These are phyloP conservation scores for Suillus americanus DNA, from an alignment of 768 basidiomycete genomes.

Conservation along the genomic window DNA sequence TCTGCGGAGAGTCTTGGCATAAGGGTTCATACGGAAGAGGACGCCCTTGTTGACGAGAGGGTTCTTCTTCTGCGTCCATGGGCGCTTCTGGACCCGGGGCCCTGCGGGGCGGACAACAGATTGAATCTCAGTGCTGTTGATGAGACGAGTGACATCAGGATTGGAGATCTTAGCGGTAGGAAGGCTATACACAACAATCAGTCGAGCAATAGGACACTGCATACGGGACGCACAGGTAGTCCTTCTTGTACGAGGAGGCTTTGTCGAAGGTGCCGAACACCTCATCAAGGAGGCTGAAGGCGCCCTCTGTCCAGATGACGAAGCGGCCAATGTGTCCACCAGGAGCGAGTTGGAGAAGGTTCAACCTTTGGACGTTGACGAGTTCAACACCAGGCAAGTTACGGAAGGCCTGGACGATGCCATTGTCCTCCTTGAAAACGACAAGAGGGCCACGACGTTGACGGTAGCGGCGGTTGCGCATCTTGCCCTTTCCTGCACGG, in stretches of 20 bases:
- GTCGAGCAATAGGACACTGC: neutral
- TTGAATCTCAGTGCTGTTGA: conserved; percentile 99
- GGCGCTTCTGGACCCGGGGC: conserved; percentile 83
- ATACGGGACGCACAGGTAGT: conserved; percentile 63
- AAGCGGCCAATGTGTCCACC: conserved; percentile 99
- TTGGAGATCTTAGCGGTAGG: conserved; percentile 96
- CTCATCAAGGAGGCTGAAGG: conserved; percentile 90
- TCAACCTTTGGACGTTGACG: conserved; percentile 89
- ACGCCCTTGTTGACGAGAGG: conserved; percentile 91
- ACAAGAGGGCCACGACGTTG: conserved; percentile 97
- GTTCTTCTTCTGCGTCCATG: conserved; percentile 99
- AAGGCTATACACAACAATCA: conserved; percentile 47
- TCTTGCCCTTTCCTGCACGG: conserved; percentile 95
- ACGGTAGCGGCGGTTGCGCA: conserved; percentile 94
- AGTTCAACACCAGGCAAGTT: conserved; percentile 98
- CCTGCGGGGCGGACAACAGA: conserved; percentile 91
- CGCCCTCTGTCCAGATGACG: conserved; percentile 98
- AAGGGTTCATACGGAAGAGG: conserved; percentile 97
- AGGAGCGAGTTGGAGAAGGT: conserved; percentile 98
- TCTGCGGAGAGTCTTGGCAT: conserved; percentile 90
- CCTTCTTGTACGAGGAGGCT: conserved; percentile 82
- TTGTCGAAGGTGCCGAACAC: conserved; percentile 95
- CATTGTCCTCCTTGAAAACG: conserved; percentile 96
- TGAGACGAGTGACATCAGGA: conserved; percentile 95
- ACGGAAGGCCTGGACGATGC: conserved; percentile 97